Percentiles rank a stretch among this genome's conserved stretches.
These are phyloP conservation scores for Novymonas esmeraldas DNA, from an alignment of 208 protist genomes.

Conservation along the genomic window DNA sequence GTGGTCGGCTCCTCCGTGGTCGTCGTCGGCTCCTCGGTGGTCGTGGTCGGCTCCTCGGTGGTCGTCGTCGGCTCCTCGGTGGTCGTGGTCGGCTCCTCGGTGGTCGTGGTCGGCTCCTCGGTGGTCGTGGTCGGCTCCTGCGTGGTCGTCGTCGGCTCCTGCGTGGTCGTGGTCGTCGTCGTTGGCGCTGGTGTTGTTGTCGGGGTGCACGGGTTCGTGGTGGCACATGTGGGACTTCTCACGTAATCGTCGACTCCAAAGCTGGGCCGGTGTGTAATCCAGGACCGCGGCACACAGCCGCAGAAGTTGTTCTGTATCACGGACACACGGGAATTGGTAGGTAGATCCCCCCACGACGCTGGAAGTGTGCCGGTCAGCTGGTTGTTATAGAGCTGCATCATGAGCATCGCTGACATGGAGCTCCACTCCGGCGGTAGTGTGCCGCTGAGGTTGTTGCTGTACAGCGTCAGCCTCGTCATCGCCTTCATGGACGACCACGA, in stretches of 20 bases:
- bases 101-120: too few species aligned
- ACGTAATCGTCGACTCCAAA: background rate
- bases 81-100: too few species aligned
- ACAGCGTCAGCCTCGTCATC: background rate
- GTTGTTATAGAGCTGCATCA: background rate
- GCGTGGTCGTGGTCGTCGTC: background rate
- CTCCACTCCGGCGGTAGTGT: background rate
- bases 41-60: too few species aligned
- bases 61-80: too few species aligned
- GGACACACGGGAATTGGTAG: background rate
- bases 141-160: background rate
- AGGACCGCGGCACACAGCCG: background rate
- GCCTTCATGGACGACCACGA: background rate
- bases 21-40: background rate
- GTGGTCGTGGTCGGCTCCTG: background rate
- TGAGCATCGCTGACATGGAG: background rate
- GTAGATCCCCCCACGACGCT: background rate
- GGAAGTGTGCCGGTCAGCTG: background rate
- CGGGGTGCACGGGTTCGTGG: background rate
- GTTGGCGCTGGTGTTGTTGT: too few species aligned
- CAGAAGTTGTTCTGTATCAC: background rate
- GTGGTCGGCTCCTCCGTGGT: too few species aligned
- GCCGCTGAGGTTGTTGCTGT: background rate
- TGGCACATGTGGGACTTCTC: background rate
- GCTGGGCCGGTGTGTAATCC: background rate